phyloP scores from a whole-genome alignment of 2,329 filamentous ascomycete genomes.

The Simplicillium sp. region DNA sequence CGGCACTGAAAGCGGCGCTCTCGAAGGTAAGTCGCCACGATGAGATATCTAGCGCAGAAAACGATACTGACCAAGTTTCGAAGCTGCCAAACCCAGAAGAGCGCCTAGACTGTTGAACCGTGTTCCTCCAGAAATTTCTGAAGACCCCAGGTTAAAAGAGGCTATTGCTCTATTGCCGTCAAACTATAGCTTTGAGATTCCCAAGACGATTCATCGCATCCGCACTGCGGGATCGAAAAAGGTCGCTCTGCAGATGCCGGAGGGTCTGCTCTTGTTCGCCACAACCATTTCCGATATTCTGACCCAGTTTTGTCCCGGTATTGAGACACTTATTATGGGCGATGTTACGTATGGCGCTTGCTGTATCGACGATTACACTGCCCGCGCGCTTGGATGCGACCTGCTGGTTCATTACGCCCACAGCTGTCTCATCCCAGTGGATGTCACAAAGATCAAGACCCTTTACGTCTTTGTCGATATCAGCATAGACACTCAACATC shows the following conservation, averaged over 20 bases:
- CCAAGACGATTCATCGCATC: conserved; percentile 94
- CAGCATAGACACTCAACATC: conserved; percentile 82
- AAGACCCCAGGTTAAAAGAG: conserved; percentile 76
- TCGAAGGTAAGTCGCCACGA: conserved; percentile 39
- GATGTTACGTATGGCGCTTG: conserved; percentile 98
- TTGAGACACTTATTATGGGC: conserved; percentile 95
- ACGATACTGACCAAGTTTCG: background rate
- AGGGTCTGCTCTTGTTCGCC: conserved; percentile 88
- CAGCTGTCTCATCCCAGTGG: conserved; percentile 90
- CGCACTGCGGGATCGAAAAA: conserved; percentile 68
- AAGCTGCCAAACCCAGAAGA: conserved; percentile 63
- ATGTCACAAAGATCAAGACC: conserved; percentile 93
- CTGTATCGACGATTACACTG: conserved; percentile 98
- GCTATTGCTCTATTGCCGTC: conserved; percentile 78
- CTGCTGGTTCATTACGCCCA: conserved; percentile 95
- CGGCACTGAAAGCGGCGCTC: conserved; percentile 16
- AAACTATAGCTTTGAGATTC: conserved; percentile 99
- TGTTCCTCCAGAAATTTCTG: conserved; percentile 76
- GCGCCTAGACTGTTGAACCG: conserved; percentile 79
- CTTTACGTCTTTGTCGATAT: conserved; percentile 98
- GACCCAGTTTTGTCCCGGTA: conserved; percentile 83
- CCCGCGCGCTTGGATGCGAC: conserved; percentile 86
- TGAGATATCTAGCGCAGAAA: background rate
- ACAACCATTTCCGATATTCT: conserved; percentile 97
- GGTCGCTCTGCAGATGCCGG: conserved; percentile 93